Evolutionary conservation across 768 basidiomycete genomes (phyloP).

Genomic region (Cystobasidium onofrii): DNA sequence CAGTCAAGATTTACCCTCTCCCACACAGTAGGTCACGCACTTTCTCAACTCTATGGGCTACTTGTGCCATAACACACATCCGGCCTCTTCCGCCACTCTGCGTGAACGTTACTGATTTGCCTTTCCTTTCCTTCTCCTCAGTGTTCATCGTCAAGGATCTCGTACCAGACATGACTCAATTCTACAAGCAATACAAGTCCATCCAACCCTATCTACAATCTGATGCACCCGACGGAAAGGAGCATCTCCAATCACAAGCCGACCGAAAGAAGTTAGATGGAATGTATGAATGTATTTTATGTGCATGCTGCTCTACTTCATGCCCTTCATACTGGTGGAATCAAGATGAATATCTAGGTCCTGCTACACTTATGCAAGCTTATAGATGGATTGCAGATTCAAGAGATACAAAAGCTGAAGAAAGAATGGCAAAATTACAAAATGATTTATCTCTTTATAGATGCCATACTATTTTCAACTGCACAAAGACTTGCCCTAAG

Average conservation of each 20-base stretch:
- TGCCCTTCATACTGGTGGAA: constrained; percentile 99
- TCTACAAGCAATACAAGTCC: constrained; percentile 99
- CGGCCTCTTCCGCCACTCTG: not conserved
- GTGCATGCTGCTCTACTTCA: constrained; percentile 84
- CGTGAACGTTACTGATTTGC: constrained; percentile 6
- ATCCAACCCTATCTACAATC: constrained; percentile 91
- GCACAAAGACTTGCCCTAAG: constrained; percentile 93
- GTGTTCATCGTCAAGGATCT: constrained; percentile 99
- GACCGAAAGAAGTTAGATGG: constrained; percentile 93
- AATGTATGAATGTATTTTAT: constrained; percentile 85
- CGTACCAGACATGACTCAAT: constrained; percentile 62
- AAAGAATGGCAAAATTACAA: constrained; percentile 84
- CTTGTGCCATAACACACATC: not conserved
- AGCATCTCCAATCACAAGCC: constrained; percentile 80
- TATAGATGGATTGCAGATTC: constrained; percentile 85
- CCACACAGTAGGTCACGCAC: constrained; percentile 73
- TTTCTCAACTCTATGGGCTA: not conserved
- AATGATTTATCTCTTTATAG: constrained; percentile 94
- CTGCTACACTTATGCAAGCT: constrained; percentile 82
- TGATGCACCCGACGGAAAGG: constrained; percentile 45
- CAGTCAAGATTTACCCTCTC: constrained; percentile 88
- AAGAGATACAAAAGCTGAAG: constrained; percentile 65
- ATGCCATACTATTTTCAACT: constrained; percentile 98
- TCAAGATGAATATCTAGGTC: constrained; percentile 95
- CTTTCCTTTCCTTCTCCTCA: constrained; percentile 43